Conservation (phyloP, 225 moss, liverwort and hornwort species). For the Physcomitrium patens region DNA sequence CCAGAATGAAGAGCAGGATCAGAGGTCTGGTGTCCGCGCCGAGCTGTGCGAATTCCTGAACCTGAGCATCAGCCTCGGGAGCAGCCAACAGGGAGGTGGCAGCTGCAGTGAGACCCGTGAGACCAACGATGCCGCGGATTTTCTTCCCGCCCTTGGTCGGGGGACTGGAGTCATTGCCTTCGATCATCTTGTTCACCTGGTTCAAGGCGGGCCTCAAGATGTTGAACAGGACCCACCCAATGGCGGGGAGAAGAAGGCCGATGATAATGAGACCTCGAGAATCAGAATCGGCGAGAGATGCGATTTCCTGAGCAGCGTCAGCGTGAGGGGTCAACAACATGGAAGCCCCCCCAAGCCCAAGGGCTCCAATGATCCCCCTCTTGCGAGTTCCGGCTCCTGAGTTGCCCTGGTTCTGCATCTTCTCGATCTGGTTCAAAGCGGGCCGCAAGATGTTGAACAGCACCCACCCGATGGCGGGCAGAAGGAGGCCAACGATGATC, state of each 20-base stretch:
- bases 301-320: constrained; percentile 76
- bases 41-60: constrained; percentile 68
- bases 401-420: constrained; percentile 35
- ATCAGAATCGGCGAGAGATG: constrained; percentile 68
- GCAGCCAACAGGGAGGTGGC: constrained; percentile 60
- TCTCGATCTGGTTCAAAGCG: constrained; percentile 60
- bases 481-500: constrained; percentile 52
- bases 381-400: neutral
- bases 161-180: constrained; percentile 9
- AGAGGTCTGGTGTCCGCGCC: constrained; percentile 75
- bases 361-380: constrained; percentile 50
- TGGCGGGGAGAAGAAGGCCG: constrained; percentile 62
- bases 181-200: constrained; percentile 73
- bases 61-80: constrained; percentile 72
- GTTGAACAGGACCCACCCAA: constrained; percentile 93
- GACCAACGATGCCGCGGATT: constrained; percentile 61
- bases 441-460: constrained; percentile 67
- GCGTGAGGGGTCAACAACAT: constrained; percentile 54
- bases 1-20: constrained; percentile 65
- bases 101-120: constrained; percentile 69
- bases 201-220: constrained; percentile 88
- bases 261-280: constrained; percentile 63
- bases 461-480: constrained; percentile 66
- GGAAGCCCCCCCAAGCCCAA: constrained; percentile 54
- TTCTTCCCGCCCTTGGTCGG: constrained; percentile 18